Evolutionary conservation across 2,329 filamentous ascomycete genomes (phyloP), one percentile per base, ranked within the genome.

Genomic region (Herpotrichia juniperi): DNA sequence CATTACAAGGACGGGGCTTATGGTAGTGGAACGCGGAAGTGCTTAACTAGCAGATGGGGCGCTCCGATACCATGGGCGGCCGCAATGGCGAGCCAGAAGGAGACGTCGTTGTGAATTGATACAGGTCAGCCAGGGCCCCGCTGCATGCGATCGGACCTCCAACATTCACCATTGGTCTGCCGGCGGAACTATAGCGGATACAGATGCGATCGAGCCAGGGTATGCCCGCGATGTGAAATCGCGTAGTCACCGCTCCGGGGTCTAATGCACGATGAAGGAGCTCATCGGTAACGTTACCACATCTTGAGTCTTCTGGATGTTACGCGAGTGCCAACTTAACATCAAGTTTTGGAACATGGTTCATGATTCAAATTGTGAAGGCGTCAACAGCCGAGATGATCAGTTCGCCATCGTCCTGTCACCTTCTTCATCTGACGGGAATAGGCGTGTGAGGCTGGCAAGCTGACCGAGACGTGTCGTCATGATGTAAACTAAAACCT

Each of bases 321-420:
- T 40, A 40, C n/a, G 37, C 37, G 25, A 40, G 37, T 40, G 37
- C 22, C 37, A 40, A 11, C n/a, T 40, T 40, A 21, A 40, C 37
- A 14, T 40, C 14, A 25, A 16, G 42, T 44, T 44, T 44, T n/a
- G 9, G 28, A n/a, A 44, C 37, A 40, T 40, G 37, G 37, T 40
- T 22, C 21, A 40, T 40, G 37, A 40, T 40, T 25, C 37, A n/a
- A n/a, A 7, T 12, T 3, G 37, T 24, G 16, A 4, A 37, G 9
- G 17, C n/a, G 5, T 37, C 34, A 5, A 37, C 19, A 7, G 8
- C 6, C 9, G 17, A 21, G 34, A 37, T 37, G 4, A n/a, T 8
- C 4, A 8, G 9, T 37, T 37, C 17, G 34, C 12, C 19, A 25
- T 14, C 22, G 5, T 25, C 19, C n/a, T 24, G 37, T 3, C 11